Evolutionary conservation across 495 filamentous ascomycete genomes (phyloP).

Genomic region (Bombardia bombarda): DNA sequence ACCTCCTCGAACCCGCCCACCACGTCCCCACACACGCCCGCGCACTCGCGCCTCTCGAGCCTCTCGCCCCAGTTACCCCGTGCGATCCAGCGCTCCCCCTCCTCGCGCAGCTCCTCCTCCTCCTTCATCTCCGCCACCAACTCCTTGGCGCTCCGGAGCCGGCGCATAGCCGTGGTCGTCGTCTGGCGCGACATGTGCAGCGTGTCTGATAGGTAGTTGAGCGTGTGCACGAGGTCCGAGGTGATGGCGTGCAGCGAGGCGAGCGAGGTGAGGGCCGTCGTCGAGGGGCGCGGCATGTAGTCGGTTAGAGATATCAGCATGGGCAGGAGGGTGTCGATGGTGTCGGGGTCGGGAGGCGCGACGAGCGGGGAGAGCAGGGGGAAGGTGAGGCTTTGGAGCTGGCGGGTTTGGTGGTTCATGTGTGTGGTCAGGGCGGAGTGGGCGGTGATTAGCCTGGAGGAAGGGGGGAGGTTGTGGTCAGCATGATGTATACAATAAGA

Average conservation of each 20-base stretch:
- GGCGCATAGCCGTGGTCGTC: conserved; percentile 66
- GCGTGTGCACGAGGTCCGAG: conserved; percentile 65
- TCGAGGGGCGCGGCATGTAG: conserved; percentile 45
- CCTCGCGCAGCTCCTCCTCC: conserved; percentile 73
- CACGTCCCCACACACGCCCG: conserved; percentile 70
- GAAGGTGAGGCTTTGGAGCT: conserved; percentile 71
- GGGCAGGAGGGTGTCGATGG: conserved; percentile 58
- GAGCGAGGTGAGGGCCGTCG: conserved; percentile 47
- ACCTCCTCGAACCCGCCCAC: conserved; percentile 86
- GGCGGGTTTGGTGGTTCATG: conserved; percentile 74
- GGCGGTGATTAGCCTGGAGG: conserved; percentile 69
- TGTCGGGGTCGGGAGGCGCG: conserved; percentile 45
- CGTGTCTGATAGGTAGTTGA: conserved; percentile 82
- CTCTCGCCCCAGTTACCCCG: conserved; percentile 73
- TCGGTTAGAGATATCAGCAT: conserved; percentile 50
- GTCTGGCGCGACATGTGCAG: conserved; percentile 91
- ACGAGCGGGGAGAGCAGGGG: conserved; percentile 56
- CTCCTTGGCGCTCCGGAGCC: conserved; percentile 67
- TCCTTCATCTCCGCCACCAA: conserved; percentile 73
- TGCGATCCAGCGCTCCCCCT: conserved; percentile 72
- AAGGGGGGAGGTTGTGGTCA: background rate
- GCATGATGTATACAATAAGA: too few species aligned
- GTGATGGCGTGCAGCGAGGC: conserved; percentile 58
- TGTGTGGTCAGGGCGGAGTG: conserved; percentile 80
- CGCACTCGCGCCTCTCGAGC: conserved; percentile 67